Evolutionary conservation across 169 alveolate species (phyloP), one percentile per base, ranked within the genome.

Genomic region (Perkinsus marinus): DNA sequence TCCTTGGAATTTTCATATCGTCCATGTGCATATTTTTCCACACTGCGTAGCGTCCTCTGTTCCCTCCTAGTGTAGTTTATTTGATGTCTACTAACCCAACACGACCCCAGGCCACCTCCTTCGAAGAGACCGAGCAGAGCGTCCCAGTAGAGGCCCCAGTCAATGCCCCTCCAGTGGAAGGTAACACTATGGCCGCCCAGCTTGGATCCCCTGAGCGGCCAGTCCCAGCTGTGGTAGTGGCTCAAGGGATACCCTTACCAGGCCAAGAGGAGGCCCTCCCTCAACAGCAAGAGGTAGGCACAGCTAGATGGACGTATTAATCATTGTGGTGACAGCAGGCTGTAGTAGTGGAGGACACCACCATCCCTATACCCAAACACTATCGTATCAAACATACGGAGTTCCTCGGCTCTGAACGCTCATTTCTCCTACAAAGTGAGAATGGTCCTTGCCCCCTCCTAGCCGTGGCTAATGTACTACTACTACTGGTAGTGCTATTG

Each of bases 361-460:
- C 79, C 26, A 19, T 5, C 22, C 79, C 79, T 30, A 57, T 57
- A 13, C 79, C 79, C 57, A 90, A 93, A n/a, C 92, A 92, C 90
- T 93, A 93, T 68, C 91, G 91, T 39, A 92, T 93, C 9, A 93
- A 93, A 89, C 91, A 93, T 91, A 91, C 91, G 0, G 92, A 92
- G 79, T 92, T 93, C 90, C 92, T 93, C 43, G 92, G 91, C 47
- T 90, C 94, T 36, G 91, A 92, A 43, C 93, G 92, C 26, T 93
- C 95, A 2, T 92, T 91, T 36, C 91, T 93, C 39, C 69, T 93
- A 26, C 95, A 93, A 90, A 93, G 92, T 68, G 91, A 93, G 47
- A 93, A 90, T 89, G 95, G 95, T 0, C 92, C 95, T 39, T 93
- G 95, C 41, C 95, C 95, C 6, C 94, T 93, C 13, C 90, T 93